Percentiles rank a stretch among this genome's conserved stretches.
phyloP scores from a whole-genome alignment of 2,329 filamentous ascomycete species.

The Zymoseptoria ardabiliae region DNA sequence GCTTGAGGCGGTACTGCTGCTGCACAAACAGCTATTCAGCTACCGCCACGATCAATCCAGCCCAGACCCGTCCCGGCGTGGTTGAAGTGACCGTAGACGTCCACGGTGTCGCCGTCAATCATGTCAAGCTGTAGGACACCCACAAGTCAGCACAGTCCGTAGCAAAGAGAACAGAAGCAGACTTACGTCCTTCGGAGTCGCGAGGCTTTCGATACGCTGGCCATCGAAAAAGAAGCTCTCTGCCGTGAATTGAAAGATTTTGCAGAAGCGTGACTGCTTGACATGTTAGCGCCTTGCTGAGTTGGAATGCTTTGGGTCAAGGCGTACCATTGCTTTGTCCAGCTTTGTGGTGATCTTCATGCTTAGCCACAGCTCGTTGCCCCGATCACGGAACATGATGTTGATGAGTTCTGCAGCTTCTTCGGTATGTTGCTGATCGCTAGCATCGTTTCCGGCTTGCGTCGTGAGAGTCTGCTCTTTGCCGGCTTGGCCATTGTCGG shows the following conservation, averaged over 20 bases:
- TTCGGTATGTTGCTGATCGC: too few species aligned
- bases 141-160: not conserved
- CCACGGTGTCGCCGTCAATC: constrained; percentile 20
- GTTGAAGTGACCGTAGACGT: constrained; percentile 6
- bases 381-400: constrained; percentile 16
- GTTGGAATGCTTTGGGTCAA: not conserved
- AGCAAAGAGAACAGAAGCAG: too few species aligned
- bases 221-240: constrained; percentile 23
- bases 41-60: too few species aligned
- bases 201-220: constrained; percentile 9
- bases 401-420: not conserved
- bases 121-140: constrained; percentile 11
- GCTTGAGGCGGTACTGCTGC: constrained; percentile 12
- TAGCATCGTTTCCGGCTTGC: too few species aligned
- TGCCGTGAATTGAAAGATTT: constrained; percentile 3
- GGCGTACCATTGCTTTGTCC: constrained; percentile 19
- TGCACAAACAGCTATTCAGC: too few species aligned
- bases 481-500: too few species aligned
- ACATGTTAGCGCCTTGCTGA: not conserved
- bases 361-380: constrained; percentile 15
- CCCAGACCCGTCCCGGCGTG: too few species aligned
- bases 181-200: constrained; percentile 19
- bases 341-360: constrained; percentile 21
- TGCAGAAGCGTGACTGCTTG: not conserved
- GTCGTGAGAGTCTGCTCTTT: too few species aligned